Evolutionary conservation across 148 eudicot genomes (phyloP), one percentile per base, ranked within the genome.

Genomic region (Linanthus parryae): DNA sequence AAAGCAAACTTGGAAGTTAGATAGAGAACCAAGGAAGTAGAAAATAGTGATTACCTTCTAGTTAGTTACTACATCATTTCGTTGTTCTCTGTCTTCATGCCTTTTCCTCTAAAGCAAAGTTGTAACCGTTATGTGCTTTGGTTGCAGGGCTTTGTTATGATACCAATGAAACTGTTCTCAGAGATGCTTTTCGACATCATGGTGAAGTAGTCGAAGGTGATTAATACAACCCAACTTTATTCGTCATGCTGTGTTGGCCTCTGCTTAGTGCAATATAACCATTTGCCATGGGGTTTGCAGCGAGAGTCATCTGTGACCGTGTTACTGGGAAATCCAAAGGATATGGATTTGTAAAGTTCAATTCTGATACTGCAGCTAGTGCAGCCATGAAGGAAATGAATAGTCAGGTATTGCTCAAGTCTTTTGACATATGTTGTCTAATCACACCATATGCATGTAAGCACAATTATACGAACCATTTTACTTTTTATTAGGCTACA

Each of bases 131-230:
- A 19, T 47, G 15, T 26, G 27, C 36, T 7, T 22, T 48, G 31
- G 48, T 45, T 57, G 11, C 59, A 86, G 95, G 95, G 40, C 86
- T 86, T 57, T 77, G 82, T 47, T 73, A 67, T 35, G 87, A 86
- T 56, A 77, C 90, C 14, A 86, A 86, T 57, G 95, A 86, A 61
- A 60, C 66, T 24, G 63, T 66, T 38, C 54, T 86, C 31, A 75
- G 65, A 47, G 78, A 80, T 57, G 82, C 77, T 54, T 86, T 86
- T 66, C 62, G 27, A 17, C 59, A 51, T 52, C 73, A 82, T 60
- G 91, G 95, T 19, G 77, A 86, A 36, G 57, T 83, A 28, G 63
- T 77, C 31, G 82, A 77, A 80, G 95, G 87, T 80, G 63, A 44
- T 27, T n/a, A 27, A 11, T 31, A 31, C 5, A 31, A n/a, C 8